Base-by-base conservation (phyloP, 2,329 filamentous ascomycete genomes). In the Proliferodiscus dingleyae region DNA sequence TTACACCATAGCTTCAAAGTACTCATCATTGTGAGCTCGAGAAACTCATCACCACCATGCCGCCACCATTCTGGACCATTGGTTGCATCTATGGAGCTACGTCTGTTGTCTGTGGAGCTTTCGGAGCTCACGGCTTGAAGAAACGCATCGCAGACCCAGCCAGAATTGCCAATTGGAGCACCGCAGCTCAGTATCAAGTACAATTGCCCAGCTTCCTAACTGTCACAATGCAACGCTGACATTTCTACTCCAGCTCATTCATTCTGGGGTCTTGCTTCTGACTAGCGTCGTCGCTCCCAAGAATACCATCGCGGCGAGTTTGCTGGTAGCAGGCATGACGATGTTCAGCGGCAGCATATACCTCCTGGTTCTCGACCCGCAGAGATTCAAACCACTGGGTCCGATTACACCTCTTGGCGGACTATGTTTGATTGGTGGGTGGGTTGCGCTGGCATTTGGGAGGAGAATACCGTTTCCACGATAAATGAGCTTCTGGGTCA, bases 321-420 rank as follows among this genome's bases (percentile, higher is more conserved):
- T 83, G n/a, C 77, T 85, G 60, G 75, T 76, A 0, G 77, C 77
- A 0, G 81, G 82, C 41, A 84, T 85, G 69, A 78, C 77, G 3
- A 73, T 83, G 71, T 85, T 85, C 64, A 78, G 73, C 48, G 82
- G 82, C 2, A 78, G 73, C 58, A 74, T 86, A 52, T 86, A 86
- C 61, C 68, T 79, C 8, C 70, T 85, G 8, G 71, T 77, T 0
- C 67, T 85, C n/a, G 75, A 83, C 63, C 75, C 80, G 16, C 71
- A 76, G 56, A 67, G 71, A 22, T 83, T 81, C 66, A 75, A 74
- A 58, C 66, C 70, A 45, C 47, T 85, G 51, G 81, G 82, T 0
- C 81, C 82, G 1, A 74, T 84, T 10, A 85, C 82, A 40, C 82
- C 82, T 11, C 47, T 85, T 1, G 82, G 81, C 0, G 81, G 81